These are phyloP conservation scores for Pleurotus pulmonarius DNA, from an alignment of 768 basidiomycete species.

Conservation along the genomic window DNA sequence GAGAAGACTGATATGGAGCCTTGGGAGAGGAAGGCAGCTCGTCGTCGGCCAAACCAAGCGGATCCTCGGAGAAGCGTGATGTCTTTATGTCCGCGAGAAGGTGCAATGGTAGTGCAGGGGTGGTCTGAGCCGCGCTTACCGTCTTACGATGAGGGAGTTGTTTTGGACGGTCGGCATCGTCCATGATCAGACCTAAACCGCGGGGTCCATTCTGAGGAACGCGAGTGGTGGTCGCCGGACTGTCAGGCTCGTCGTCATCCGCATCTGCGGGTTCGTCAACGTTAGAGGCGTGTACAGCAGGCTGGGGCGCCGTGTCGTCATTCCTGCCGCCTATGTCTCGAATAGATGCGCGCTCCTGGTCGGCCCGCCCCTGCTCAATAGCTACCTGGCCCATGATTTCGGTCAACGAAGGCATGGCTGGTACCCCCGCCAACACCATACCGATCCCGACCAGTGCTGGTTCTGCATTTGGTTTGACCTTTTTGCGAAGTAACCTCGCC, in stretches of 20 bases:
- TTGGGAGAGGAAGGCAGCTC: slow-evolving; percentile 25
- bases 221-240: slow-evolving; percentile 8
- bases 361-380: slow-evolving; percentile 82
- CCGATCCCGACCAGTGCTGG: slow-evolving; percentile 86
- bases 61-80: slow-evolving; percentile 66
- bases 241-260: slow-evolving; percentile 13
- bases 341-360: slow-evolving; percentile 48
- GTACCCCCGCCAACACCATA: slow-evolving; percentile 69
- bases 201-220: slow-evolving; percentile 15
- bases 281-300: slow-evolving; percentile 13
- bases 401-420: slow-evolving; percentile 73
- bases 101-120: slow-evolving; percentile 67
- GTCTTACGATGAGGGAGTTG: slow-evolving; percentile 37
- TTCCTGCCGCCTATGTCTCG: slow-evolving; percentile 41
- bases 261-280: slow-evolving; percentile 36
- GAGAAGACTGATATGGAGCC: slow-evolving; percentile 67
- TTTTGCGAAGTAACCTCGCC: slow-evolving; percentile 49
- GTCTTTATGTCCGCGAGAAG: slow-evolving; percentile 42
- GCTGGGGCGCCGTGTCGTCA: slow-evolving; percentile 37
- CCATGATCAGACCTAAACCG: slow-evolving; percentile 13
- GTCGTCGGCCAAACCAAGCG: slow-evolving; percentile 64
- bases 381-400: slow-evolving; percentile 79
- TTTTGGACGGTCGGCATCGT: slow-evolving; percentile 17
- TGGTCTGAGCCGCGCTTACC: slow-evolving; percentile 67
- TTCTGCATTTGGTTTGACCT: slow-evolving; percentile 68